Base-by-base conservation (phyloP, 768 basidiomycete species). In the Pholiota conissans region DNA sequence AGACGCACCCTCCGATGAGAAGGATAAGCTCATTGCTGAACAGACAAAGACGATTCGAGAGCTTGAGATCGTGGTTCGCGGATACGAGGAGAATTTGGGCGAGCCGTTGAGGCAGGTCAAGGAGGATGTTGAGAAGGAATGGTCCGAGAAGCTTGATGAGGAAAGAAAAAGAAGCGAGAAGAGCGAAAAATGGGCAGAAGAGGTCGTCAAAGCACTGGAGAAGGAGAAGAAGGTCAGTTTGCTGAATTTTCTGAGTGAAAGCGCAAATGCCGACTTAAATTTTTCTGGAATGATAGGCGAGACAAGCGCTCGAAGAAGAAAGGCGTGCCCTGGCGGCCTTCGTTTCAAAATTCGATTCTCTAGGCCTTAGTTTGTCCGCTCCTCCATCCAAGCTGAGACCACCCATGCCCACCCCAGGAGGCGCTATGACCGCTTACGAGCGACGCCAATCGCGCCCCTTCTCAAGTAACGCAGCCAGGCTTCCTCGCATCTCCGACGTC, bases 261-360 rank as follows among this genome's bases (percentile, higher is more conserved):
- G 9, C 2, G 22, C 8, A 2, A 42, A 13, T 13, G n/a, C 32
- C 14, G 30, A 18, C 55, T 45, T 49, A 14, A 9, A 16, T 18
- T 39, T 35, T 26, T 35, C 39, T 16, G 53, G n/a, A 29, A 55
- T 7, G 35, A 9, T 30, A 89, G 87, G 65, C 75, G 57, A 76
- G 89, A 49, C 68, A 74, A 30, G 86, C 85, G 62, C 71, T 93
- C 50, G 91, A 93, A 68, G 87, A 87, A 42, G 91, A 93, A 72
- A 82, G 91, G 34, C 77, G 84, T 22, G 91, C 90, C 8, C 77
- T 94, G 37, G 83, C 89, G 3, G 81, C 90, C 5, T 94, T 94
- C 63, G 92, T 94, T 45, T 79, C 77, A 69, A 91, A 89, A 69
- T 91, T 93, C 65, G 92, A 94, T 71, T 79, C 90, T 10, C 71